Conservation (phyloP, 2,329 filamentous ascomycete genomes). For the Fusarium setosum region DNA sequence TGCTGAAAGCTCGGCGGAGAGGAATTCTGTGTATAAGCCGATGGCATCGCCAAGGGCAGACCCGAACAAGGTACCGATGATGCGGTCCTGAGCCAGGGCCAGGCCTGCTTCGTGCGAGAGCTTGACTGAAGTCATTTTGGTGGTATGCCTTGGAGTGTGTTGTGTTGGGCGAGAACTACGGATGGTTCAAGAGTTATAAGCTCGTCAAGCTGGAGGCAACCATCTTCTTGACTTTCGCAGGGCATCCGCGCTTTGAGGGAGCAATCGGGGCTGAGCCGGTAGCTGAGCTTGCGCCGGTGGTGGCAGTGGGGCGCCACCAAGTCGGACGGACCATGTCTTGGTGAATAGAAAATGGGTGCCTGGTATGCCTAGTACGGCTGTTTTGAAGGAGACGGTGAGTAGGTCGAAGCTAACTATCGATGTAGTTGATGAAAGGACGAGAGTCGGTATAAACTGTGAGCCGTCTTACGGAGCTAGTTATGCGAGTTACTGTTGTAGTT, state of each 20-base stretch:
- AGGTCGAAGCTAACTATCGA: background rate
- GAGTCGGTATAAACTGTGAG: background rate
- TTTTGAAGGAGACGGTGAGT: background rate
- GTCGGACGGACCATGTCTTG: background rate
- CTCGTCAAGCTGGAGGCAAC: slow-evolving; percentile 20
- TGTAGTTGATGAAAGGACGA: background rate
- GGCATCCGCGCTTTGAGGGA: slow-evolving; percentile 4
- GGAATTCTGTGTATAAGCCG: slow-evolving; percentile 65
- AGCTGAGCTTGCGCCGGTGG: slow-evolving; percentile 20
- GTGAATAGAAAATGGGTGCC: background rate
- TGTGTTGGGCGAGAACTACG: background rate
- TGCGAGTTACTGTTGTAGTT: background rate
- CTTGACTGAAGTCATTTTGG: slow-evolving; percentile 19
- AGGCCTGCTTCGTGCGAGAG: slow-evolving; percentile 29
- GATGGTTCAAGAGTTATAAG: background rate
- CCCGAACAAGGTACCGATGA: slow-evolving; percentile 59
- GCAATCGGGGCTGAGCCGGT: slow-evolving; percentile 19
- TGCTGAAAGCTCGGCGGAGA: slow-evolving; percentile 50
- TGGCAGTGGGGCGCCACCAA: slow-evolving; percentile 32
- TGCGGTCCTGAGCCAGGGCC: slow-evolving; percentile 48
- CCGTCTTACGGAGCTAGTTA: too few relatives aligned
- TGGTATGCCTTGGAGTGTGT: background rate
- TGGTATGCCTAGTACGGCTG: background rate
- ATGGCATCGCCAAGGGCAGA: slow-evolving; percentile 66
- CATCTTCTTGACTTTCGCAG: slow-evolving; percentile 16